Base-by-base conservation (phyloP, 495 filamentous ascomycete species). In the Mytilinidion resinicola region DNA sequence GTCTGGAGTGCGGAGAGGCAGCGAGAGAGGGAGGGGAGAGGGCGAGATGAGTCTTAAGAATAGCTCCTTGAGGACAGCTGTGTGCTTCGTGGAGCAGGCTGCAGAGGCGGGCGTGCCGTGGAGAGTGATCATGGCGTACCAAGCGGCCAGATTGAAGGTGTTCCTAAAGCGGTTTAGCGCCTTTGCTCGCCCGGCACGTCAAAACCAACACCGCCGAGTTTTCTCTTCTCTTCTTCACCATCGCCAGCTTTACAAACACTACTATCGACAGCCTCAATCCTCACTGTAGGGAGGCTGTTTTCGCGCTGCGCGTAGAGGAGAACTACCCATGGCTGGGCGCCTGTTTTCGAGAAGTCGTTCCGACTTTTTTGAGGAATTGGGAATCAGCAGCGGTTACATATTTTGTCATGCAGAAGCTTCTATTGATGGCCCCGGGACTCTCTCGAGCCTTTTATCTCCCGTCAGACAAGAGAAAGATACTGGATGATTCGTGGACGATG, bases 361-460 rank as follows among this genome's bases (percentile, higher is more conserved):
- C 69, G 81, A 78, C 74, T 76, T 80, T 78, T 69, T 71, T 78
- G 84, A 85, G 75, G 80, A 76, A 67, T 73, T 80, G 77, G 85
- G 85, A 89, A 89, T 89, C 85, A 89, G 85, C 83, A 81, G 83
- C 77, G 85, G 85, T 85, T 75, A 88, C 84, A 88, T 73, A 25
- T 43, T 21, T 37, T 30, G 3, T 30, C 25, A 30, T 53, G 6
- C 41, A n/a, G 19, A 19, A 19, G 19, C 8, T n/a, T 19, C 4
- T 19, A 44, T n/a, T 44, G 41, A 44, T 44, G 41, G 25, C 25
- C 25, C 25, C 6, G 25, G 25, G 25, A 6, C 25, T 30, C 25
- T 6, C 25, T 30, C 25, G 25, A 6, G 25, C 25, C 25, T 6
- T 30, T 2, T 30, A 2, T 30, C 2, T 30, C 25, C 25, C 25